Evolutionary conservation across 1,139 yeast species (phyloP), one percentile per base, ranked within the genome.

Genomic region (Pichia sp.): DNA sequence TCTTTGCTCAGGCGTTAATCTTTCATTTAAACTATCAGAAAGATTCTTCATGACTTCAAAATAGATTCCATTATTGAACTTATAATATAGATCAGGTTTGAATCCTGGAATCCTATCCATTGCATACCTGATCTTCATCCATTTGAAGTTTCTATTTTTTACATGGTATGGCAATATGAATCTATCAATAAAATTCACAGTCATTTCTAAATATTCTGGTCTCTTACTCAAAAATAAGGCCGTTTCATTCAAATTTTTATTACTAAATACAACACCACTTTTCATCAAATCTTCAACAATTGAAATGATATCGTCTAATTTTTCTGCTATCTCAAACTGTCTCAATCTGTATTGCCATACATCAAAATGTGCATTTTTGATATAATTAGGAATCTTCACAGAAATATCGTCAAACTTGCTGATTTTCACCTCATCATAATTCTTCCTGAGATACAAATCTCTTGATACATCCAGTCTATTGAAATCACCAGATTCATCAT

Each of bases 31-130:
- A 26, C 39, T 46, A n/a, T 35, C 33, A 11, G 51, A 49, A 31
- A 50, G 43, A 43, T 55, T 61, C 34, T 55, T 69, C 54, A 71
- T 63, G 2, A 71, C 60, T 42, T 65, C 70, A 54, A 68, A 73
- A 53, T 70, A 76, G 5, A 64, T 59, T 43, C 70, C 76, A 4
- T 77, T 75, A 34, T 73, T 69, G 23, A 65, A 46, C 39, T 54
- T 52, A 27, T 58, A 46, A 8, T 41, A 43, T 3, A 64, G 61
- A 29, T 50, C 47, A 9, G 48, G 54, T 5, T 29, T 39, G 9
- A 53, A 49, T 2, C 48, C 41, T 2, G 62, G 58, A 16, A 58
- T 44, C 28, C 55, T 36, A 4, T 41, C 44, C 10, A 51, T 46
- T 31, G 49, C 49, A 44, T 53, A 46, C 36, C 55, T 56, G 36